Base-by-base conservation (phyloP, 1,284 basidiomycete genomes). In the Phaffia rhodozyma region DNA sequence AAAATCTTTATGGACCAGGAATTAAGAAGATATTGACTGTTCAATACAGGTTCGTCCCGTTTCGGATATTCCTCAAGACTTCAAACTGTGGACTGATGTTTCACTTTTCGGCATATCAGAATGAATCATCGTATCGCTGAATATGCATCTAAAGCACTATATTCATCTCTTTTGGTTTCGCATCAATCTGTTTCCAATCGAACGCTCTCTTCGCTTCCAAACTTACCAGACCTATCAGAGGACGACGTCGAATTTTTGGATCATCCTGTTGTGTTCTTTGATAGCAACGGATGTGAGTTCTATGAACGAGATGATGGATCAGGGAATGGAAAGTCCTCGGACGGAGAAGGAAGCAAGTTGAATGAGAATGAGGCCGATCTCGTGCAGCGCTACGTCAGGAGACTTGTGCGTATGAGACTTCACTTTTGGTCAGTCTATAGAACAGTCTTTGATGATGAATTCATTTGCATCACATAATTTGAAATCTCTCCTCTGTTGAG, bases 331-430 rank as follows among this genome's bases (percentile, higher is more conserved):
- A 55, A 55, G 9, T 34, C 32, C 5, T n/a, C 20, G 4, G 21
- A 34, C 2, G 78, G 78, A 3, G 67, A 74, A 5, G 90, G 89
- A 0, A 92, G 89, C 69, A 83, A 86, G 69, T 86, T 84, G 69
- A 98, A 98, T 70, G 89, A 91, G 75, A 96, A 97, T 72, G 94
- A 98, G 71, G 90, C 86, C 0, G 83, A 81, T 13, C 80, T 97
- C 1, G 91, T 96, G 0, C 84, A 83, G 69, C 80, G 79, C 65
- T 93, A 91, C 85, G 84, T 91, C 0, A 81, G 84, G 50, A 84
- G 82, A 69, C 76, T 97, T 72, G 89, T 91, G 65, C 63, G 84
- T 69, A 23, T 55, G 29, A 25, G 23, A n/a, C 23, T 20, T 34
- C 60, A 67, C 63, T 55, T 21, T 5, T 23, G 30, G n/a, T 25